Conservation (phyloP, 257 asterid species). For the Solanum pennellii region DNA sequence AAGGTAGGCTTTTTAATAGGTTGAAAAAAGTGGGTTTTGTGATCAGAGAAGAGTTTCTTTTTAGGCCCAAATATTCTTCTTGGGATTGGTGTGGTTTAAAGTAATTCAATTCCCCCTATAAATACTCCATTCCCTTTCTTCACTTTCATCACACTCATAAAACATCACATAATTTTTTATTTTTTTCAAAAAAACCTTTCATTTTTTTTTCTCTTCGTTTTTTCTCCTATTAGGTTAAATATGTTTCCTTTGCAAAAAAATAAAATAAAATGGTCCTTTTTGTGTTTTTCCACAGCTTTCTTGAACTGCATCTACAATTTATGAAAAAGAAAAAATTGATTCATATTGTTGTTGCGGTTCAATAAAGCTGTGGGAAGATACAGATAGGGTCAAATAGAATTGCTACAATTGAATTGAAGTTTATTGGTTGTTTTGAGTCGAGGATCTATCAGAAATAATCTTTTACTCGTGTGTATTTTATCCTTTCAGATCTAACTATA, state of each 20-base stretch:
- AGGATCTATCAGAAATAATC: not conserved
- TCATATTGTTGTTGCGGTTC: conserved; percentile 39
- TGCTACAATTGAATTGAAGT: not conserved
- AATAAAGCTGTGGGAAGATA: conserved; percentile 94
- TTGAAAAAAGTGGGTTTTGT: not conserved
- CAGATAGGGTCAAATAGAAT: conserved; percentile 12
- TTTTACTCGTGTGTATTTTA: not conserved
- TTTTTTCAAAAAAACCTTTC: not conserved
- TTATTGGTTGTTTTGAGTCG: not conserved
- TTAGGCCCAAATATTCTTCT: conserved; percentile 80
- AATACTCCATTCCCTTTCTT: conserved; percentile 23
- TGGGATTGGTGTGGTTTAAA: conserved; percentile 70
- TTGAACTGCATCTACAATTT: conserved; percentile 53
- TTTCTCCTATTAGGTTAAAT: conserved; percentile 8
- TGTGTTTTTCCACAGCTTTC: conserved; percentile 96
- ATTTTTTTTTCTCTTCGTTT: not conserved
- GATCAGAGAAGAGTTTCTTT: conserved; percentile 9
- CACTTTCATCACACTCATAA: not conserved
- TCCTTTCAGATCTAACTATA: not conserved
- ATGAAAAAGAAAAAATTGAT: not conserved
- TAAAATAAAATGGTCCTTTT: conserved; percentile 7
- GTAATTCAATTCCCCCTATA: conserved; percentile 44
- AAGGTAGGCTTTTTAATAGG: conserved; percentile 9
- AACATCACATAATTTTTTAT: too few relatives aligned
- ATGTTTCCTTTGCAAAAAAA: not conserved